Percentiles rank a stretch among this genome's conserved stretches.
These are phyloP conservation scores for Cardamine occulta DNA, from an alignment of 345 rosid species.

Conservation along the genomic window DNA sequence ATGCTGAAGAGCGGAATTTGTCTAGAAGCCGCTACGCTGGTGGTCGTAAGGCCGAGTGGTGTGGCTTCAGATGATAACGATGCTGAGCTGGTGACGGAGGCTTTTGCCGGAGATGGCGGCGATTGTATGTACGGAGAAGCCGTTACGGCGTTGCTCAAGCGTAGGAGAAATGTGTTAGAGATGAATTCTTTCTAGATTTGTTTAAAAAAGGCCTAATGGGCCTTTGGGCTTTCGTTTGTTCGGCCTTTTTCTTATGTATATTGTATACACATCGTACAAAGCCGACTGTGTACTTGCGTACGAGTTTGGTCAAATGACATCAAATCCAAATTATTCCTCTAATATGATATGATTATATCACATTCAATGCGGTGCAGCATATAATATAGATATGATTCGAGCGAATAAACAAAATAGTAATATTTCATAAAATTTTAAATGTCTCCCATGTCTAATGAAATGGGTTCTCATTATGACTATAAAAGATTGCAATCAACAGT, in stretches of 20 bases:
- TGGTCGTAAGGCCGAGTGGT: constrained; percentile 41
- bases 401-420: constrained; percentile 14
- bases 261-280: constrained; percentile 28
- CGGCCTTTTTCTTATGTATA: constrained; percentile 22
- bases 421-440: too few relatives aligned
- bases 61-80: constrained; percentile 27
- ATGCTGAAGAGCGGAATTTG: constrained; percentile 43
- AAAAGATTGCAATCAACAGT: background rate
- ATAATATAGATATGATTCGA: constrained; percentile 16
- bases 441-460: background rate
- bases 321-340: constrained; percentile 24
- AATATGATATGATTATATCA: constrained; percentile 29
- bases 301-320: constrained; percentile 32
- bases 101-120: constrained; percentile 35
- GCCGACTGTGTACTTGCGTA: constrained; percentile 20
- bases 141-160: constrained; percentile 44
- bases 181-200: constrained; percentile 42
- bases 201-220: constrained; percentile 14
- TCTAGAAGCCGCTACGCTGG: constrained; percentile 45
- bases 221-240: constrained; percentile 28
- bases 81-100: constrained; percentile 30
- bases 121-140: constrained; percentile 49
- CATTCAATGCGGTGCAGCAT: constrained; percentile 20
- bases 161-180: constrained; percentile 47
- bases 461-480: constrained; percentile 5